Evolutionary conservation across 495 filamentous ascomycete genomes (phyloP).

Genomic region (Rhypophila decipiens): DNA sequence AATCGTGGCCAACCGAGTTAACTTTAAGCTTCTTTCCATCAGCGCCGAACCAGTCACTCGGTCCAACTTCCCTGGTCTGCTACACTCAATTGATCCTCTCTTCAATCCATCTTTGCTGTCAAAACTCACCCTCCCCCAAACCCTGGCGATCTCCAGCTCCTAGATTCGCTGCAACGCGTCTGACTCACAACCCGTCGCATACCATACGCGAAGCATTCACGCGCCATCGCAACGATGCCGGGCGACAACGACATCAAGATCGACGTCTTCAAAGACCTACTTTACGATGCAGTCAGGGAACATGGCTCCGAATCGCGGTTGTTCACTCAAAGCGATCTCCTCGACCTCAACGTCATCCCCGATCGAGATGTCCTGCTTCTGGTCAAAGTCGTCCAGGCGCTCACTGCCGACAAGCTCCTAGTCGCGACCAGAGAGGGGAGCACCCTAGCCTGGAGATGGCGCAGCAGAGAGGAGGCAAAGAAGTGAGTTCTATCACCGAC

Average conservation of each 20-base stretch:
- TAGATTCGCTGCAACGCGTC: too few relatives aligned
- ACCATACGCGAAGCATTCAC: too few relatives aligned
- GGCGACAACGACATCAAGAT: slow-evolving; percentile 16
- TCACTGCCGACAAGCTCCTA: slow-evolving; percentile 63
- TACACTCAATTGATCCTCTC: too few relatives aligned
- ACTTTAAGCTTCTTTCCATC: not conserved
- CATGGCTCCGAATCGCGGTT: slow-evolving; percentile 42
- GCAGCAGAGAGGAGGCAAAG: slow-evolving; percentile 61
- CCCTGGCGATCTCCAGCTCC: not conserved
- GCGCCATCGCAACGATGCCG: slow-evolving; percentile 13
- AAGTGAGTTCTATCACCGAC: slow-evolving; percentile 45
- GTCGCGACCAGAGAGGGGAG: slow-evolving; percentile 50
- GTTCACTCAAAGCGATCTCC: slow-evolving; percentile 62
- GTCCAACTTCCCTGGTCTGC: too few relatives aligned
- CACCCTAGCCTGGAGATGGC: slow-evolving; percentile 58
- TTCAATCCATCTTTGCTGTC: too few relatives aligned
- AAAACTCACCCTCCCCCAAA: too few relatives aligned
- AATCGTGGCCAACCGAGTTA: slow-evolving; percentile 14
- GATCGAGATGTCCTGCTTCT: slow-evolving; percentile 52
- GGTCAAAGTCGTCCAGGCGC: slow-evolving; percentile 51
- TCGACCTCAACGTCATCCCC: slow-evolving; percentile 55
- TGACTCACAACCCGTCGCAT: too few relatives aligned
- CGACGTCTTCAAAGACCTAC: slow-evolving; percentile 25
- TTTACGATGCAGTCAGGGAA: slow-evolving; percentile 26
- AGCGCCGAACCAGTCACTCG: not conserved